These are phyloP conservation scores for Tympanopsis confertula DNA, from an alignment of 2,329 filamentous ascomycete species.

Conservation along the genomic window DNA sequence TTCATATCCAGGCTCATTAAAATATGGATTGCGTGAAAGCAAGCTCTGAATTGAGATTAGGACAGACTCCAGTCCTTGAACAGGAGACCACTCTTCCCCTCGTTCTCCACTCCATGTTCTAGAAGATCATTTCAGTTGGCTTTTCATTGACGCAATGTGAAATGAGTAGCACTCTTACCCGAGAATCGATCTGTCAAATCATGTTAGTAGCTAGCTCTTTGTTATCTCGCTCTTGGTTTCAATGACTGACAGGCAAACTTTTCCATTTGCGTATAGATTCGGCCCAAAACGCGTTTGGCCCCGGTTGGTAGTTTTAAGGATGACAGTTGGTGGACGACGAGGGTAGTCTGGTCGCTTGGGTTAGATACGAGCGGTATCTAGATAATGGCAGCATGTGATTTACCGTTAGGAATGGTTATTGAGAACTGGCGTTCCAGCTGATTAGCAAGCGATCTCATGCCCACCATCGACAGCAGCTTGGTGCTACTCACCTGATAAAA, in stretches of 20 bases:
- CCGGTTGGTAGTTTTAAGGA: conserved; percentile 73
- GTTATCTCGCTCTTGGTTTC: conserved; percentile 3
- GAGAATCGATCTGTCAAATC: conserved; percentile 58
- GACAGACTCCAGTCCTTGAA: conserved; percentile 88
- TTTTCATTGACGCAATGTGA: conserved; percentile 4
- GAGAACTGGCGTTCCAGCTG: not conserved
- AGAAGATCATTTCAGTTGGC: conserved; percentile 1
- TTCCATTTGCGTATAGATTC: conserved; percentile 85
- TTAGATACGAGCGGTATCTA: too few relatives aligned
- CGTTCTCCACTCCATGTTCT: conserved; percentile 88
- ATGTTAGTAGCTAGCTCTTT: not conserved
- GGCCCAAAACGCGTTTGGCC: conserved; percentile 87
- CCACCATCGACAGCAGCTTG: not conserved
- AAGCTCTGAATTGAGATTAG: conserved; percentile 91
- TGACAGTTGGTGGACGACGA: conserved; percentile 23
- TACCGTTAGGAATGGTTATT: not conserved
- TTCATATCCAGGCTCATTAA: conserved; percentile 92
- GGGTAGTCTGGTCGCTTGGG: conserved; percentile 25
- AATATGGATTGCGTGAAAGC: conserved; percentile 87
- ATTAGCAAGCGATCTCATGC: not conserved
- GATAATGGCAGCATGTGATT: not conserved
- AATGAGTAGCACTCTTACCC: conserved; percentile 44
- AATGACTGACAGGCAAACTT: conserved; percentile 72
- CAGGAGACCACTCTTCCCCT: conserved; percentile 92
- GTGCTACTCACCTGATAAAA: not conserved